Conservation (phyloP, 306 rosid species). For the Quercus dentata region DNA sequence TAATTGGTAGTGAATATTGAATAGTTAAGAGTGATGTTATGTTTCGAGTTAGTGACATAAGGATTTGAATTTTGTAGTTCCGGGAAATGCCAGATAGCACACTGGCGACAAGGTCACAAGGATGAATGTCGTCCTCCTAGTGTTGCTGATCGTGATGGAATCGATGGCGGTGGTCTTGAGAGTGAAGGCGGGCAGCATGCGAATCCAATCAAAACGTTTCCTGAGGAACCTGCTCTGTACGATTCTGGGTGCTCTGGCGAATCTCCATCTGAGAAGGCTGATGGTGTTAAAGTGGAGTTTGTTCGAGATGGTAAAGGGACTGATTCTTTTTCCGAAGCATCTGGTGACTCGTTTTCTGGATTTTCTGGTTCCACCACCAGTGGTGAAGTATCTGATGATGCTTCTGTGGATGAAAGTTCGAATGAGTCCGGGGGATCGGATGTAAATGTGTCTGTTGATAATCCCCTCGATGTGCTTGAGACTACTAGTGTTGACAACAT, state of each 20-base stretch:
- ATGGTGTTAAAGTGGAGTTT: constrained; percentile 35
- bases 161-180: constrained; percentile 22
- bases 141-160: constrained; percentile 14
- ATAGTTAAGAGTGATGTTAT: neutral
- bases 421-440: constrained; percentile 55
- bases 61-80: constrained; percentile 56
- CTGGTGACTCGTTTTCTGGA: constrained; percentile 76
- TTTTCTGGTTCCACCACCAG: constrained; percentile 50
- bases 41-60: constrained; percentile 4
- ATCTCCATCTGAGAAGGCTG: constrained; percentile 37
- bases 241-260: constrained; percentile 27
- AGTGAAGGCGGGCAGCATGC: constrained; percentile 14
- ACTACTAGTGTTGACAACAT: constrained; percentile 21
- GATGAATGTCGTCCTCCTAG: constrained; percentile 68
- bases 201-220: constrained; percentile 15
- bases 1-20: neutral
- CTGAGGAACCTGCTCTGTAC: constrained; percentile 22
- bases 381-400: constrained; percentile 70
- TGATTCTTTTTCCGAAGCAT: constrained; percentile 50
- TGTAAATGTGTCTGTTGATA: constrained; percentile 41
- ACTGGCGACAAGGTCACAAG: constrained; percentile 96
- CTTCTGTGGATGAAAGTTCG: constrained; percentile 71
- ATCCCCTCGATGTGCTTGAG: constrained; percentile 37
- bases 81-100: constrained; percentile 79
- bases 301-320: constrained; percentile 34